phyloP scores from a whole-genome alignment of 257 asterid species.

The Eustoma russellianum region DNA sequence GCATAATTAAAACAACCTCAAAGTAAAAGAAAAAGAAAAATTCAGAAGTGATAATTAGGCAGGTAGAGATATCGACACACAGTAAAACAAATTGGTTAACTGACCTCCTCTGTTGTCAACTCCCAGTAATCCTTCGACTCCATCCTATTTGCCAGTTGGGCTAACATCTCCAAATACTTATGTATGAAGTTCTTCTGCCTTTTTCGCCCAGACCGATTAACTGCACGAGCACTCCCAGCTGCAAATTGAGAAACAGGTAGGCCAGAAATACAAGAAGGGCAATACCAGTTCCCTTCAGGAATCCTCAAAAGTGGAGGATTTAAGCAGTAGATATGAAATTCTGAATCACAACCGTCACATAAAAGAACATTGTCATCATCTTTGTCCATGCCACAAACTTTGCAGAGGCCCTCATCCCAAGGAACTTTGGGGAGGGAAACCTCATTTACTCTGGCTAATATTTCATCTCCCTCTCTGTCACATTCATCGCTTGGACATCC shows the following conservation, averaged over 20 bases:
- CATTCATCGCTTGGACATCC: conserved; percentile 34
- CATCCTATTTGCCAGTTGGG: conserved; percentile 52
- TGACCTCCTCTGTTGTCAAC: conserved; percentile 67
- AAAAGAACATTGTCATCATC: conserved; percentile 81
- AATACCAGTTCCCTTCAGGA: conserved; percentile 92
- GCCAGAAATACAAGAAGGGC: conserved; percentile 80
- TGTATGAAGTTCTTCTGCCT: conserved; percentile 36
- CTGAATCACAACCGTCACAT: conserved; percentile 88
- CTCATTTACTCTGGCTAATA: conserved; percentile 39
- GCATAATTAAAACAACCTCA: too few species aligned
- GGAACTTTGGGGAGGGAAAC: conserved; percentile 86
- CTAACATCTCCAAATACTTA: conserved; percentile 48
- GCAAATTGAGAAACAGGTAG: conserved; percentile 27
- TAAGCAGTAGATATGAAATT: conserved; percentile 87
- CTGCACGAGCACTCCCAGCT: conserved; percentile 21
- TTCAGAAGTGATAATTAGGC: too few species aligned
- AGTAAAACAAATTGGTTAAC: conserved; percentile 11
- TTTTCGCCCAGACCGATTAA: conserved; percentile 27
- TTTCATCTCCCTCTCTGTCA: conserved; percentile 56
- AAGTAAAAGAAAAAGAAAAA: too few species aligned
- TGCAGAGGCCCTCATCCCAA: conserved; percentile 97
- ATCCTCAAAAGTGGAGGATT: conserved; percentile 80
- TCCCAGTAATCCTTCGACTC: conserved; percentile 80
- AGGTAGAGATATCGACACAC: too few species aligned
- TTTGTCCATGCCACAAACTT: conserved; percentile 93